Evolutionary conservation across 176 grass and related monocot species (phyloP).

Genomic region (Pharus latifolius): DNA sequence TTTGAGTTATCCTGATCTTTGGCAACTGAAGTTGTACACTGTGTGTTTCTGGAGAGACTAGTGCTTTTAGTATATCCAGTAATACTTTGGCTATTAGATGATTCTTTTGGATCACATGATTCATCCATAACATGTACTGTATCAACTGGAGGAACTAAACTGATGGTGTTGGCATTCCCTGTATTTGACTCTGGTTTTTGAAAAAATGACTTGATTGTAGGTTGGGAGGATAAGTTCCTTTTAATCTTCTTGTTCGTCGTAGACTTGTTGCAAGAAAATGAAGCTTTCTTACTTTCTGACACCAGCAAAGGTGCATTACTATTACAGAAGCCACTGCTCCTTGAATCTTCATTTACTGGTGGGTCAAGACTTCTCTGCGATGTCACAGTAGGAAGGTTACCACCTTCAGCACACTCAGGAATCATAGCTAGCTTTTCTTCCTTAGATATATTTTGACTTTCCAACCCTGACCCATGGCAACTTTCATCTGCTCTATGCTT

Average conservation of each 20-base stretch:
- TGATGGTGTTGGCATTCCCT: slow-evolving; percentile 10
- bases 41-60: slow-evolving; percentile 9
- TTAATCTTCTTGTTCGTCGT: slow-evolving; percentile 48
- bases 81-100: background rate
- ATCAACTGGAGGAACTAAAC: slow-evolving; percentile 18
- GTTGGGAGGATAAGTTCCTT: slow-evolving; percentile 52
- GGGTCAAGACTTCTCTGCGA: slow-evolving; percentile 18
- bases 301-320: background rate
- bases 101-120: background rate
- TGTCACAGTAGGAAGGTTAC: slow-evolving; percentile 14
- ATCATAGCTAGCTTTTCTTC: slow-evolving; percentile 8
- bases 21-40: slow-evolving; percentile 9
- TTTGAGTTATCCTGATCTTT: slow-evolving; percentile 28
- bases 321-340: background rate
- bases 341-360: slow-evolving; percentile 20
- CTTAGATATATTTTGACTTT: slow-evolving; percentile 28
- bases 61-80: background rate
- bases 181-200: slow-evolving; percentile 25
- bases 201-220: slow-evolving; percentile 90
- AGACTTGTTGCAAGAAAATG: slow-evolving; percentile 23
- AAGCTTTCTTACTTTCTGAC: slow-evolving; percentile 17
- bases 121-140: background rate
- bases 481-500: slow-evolving; percentile 13
- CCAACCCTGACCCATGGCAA: slow-evolving; percentile 19
- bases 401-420: slow-evolving; percentile 16